Evolutionary conservation across 2,329 filamentous ascomycete genomes (phyloP).

Genomic region (Mollisiaceae sp.): DNA sequence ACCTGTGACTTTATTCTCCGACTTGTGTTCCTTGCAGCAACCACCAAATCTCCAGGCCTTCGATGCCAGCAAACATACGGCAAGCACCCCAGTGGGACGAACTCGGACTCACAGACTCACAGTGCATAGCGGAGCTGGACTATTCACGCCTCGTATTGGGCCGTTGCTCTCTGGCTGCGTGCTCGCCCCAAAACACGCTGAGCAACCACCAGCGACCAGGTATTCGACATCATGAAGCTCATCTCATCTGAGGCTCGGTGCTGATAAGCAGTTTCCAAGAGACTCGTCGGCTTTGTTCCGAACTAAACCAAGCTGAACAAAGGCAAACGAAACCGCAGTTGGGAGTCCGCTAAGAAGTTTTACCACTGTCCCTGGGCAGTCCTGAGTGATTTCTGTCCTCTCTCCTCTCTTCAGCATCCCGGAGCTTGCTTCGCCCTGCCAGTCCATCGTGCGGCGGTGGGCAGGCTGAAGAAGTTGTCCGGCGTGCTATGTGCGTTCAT

Average conservation of each 20-base stretch:
- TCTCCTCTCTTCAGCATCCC: background rate
- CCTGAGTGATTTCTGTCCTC: background rate
- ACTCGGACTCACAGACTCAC: background rate
- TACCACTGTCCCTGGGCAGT: background rate
- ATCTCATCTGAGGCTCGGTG: background rate
- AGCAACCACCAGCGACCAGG: background rate
- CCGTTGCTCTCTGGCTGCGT: background rate
- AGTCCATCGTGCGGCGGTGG: background rate
- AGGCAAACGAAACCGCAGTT: background rate
- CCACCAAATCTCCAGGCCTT: conserved; percentile 5
- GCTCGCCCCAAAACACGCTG: background rate
- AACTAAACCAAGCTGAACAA: background rate
- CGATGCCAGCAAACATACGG: conserved; percentile 7
- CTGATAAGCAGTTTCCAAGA: background rate
- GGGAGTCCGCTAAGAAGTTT: conserved; percentile 2
- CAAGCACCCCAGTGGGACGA: conserved; percentile 1
- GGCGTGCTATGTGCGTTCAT: background rate
- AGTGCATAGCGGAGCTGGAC: background rate
- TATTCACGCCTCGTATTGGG: background rate
- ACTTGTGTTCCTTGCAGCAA: conserved; percentile 12
- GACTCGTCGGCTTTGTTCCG: background rate
- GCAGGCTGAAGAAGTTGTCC: conserved; percentile 1
- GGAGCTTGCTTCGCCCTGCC: background rate
- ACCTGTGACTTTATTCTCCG: background rate
- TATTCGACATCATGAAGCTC: background rate